Evolutionary conservation across 1,139 yeast genomes (phyloP).

Genomic region (Kluyveromyces marxianus): DNA sequence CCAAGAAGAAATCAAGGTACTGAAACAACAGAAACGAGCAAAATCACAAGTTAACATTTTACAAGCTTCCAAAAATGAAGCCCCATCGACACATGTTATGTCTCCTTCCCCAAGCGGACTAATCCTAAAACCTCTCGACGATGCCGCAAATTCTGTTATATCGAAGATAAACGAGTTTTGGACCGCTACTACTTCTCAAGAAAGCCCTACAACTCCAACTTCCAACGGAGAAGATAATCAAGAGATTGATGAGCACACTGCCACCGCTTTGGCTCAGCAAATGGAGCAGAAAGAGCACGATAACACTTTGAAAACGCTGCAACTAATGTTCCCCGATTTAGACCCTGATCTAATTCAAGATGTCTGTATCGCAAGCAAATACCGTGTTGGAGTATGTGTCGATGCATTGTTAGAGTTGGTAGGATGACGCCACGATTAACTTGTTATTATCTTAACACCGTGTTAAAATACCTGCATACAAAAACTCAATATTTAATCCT

Average conservation of each 20-base stretch:
- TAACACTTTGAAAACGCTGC: conserved; percentile 41
- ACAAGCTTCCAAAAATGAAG: neutral
- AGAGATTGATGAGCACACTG: conserved; percentile 8
- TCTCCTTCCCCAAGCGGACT: conserved; percentile 13
- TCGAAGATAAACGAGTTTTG: conserved; percentile 24
- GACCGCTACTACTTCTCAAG: conserved; percentile 5
- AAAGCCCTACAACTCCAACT: conserved; percentile 1
- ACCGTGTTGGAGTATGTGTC: conserved; percentile 66
- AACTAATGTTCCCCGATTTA: conserved; percentile 68
- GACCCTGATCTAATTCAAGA: conserved; percentile 66
- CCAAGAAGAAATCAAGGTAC: conserved; percentile 12
- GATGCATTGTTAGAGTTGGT: conserved; percentile 46
- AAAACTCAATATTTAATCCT: too few relatives aligned
- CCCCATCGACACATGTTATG: neutral
- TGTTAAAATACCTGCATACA: too few relatives aligned
- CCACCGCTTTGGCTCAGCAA: conserved; percentile 14
- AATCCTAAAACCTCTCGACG: conserved; percentile 25
- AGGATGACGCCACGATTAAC: conserved; percentile 4
- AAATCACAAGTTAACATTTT: too few relatives aligned
- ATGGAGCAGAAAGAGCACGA: conserved; percentile 34
- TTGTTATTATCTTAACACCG: too few relatives aligned
- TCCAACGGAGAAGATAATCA: neutral
- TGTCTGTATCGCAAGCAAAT: conserved; percentile 58
- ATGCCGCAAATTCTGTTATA: conserved; percentile 22
- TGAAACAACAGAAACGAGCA: neutral